Percentiles rank a stretch among this genome's conserved stretches.
Evolutionary conservation across 345 rosid genomes (phyloP).

Genomic region (Populus euphratica): DNA sequence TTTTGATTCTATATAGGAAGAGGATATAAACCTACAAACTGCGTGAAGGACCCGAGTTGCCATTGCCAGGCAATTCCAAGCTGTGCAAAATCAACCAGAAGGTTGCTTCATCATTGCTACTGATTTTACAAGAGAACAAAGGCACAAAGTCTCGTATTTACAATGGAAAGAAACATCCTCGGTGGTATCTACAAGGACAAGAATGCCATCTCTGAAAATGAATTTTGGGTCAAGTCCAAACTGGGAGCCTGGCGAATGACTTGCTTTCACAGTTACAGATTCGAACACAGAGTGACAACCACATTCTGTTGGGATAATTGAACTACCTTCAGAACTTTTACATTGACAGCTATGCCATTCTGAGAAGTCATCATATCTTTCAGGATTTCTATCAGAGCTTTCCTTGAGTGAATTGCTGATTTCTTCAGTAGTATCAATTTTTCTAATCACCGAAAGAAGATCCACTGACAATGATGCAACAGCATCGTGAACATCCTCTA

Average conservation of each 20-base stretch:
- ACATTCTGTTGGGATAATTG: conserved; percentile 44
- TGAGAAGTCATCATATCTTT: conserved; percentile 3
- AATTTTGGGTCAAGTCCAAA: conserved; percentile 38
- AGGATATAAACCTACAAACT: not conserved
- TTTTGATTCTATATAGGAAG: not conserved
- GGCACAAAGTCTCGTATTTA: conserved; percentile 66
- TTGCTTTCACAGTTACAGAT: conserved; percentile 21
- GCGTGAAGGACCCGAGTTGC: not conserved
- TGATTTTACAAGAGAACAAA: conserved; percentile 61
- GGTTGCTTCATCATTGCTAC: conserved; percentile 52
- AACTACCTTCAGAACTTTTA: conserved; percentile 34
- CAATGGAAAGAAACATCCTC: conserved; percentile 53
- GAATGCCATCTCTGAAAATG: conserved; percentile 66
- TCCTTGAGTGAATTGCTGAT: conserved; percentile 26
- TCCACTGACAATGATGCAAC: conserved; percentile 66
- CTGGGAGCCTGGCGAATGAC: conserved; percentile 16
- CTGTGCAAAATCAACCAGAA: conserved; percentile 31
- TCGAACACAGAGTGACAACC: conserved; percentile 47
- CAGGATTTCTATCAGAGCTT: conserved; percentile 19
- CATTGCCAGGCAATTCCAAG: not conserved
- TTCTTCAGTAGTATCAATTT: conserved; percentile 31
- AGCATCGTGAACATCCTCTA: conserved; percentile 64
- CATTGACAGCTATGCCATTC: conserved; percentile 38
- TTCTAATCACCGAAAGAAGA: conserved; percentile 58
- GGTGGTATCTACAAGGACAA: conserved; percentile 45